Evolutionary conservation across 1,139 yeast genomes (phyloP).

Genomic region (Lodderomyces pseudojiufengensis): DNA sequence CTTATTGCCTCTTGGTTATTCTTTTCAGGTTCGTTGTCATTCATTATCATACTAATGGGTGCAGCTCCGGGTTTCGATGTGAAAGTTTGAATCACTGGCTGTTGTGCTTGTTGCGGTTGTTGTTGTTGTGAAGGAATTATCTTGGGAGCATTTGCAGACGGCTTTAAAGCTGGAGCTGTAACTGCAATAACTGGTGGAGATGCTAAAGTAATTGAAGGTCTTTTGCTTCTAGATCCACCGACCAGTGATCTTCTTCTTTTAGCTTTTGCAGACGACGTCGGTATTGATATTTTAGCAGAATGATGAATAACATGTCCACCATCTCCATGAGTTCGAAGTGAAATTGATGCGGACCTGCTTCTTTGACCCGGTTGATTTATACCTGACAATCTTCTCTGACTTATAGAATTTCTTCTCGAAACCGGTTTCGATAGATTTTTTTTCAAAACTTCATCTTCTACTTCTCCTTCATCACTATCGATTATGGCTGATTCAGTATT

Average conservation of each 20-base stretch:
- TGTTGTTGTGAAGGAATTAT: neutral
- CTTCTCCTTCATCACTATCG: constrained; percentile 21
- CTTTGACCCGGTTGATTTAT: constrained; percentile 26
- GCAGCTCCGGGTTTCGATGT: constrained; percentile 2
- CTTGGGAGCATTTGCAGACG: neutral
- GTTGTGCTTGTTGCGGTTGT: constrained; percentile 2
- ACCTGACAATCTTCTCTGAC: constrained; percentile 37
- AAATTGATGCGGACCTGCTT: constrained; percentile 30
- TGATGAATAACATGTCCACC: neutral
- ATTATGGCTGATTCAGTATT: constrained; percentile 12
- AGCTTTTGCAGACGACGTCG: constrained; percentile 1
- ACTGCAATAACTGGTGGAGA: constrained; percentile 2
- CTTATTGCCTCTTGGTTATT: neutral
- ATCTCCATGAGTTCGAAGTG: constrained; percentile 2
- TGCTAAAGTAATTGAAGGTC: neutral
- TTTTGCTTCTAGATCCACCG: neutral
- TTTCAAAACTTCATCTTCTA: constrained; percentile 33
- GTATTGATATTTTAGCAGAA: constrained; percentile 3
- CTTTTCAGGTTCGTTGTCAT: constrained; percentile 6
- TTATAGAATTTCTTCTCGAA: constrained; percentile 25
- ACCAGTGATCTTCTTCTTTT: constrained; percentile 4
- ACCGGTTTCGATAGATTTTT: constrained; percentile 13
- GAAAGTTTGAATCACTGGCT: neutral
- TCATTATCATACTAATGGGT: constrained; percentile 7
- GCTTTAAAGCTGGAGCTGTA: constrained; percentile 3